These are phyloP conservation scores for Camelina neglecta DNA, from an alignment of 345 rosid species.

Conservation along the genomic window DNA sequence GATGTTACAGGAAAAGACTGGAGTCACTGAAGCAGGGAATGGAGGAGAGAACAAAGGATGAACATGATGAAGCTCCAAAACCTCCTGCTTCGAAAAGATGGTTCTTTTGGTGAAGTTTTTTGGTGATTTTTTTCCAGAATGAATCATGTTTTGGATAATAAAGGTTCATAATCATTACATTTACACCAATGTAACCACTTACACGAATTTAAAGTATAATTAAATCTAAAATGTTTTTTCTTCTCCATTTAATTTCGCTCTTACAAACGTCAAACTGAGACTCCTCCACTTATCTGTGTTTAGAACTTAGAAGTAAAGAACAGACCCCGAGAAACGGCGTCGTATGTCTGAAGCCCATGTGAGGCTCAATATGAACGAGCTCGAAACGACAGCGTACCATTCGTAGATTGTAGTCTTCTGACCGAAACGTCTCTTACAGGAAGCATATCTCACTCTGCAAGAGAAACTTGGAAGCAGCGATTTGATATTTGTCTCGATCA, in stretches of 20 bases:
- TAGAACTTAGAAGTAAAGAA: background rate
- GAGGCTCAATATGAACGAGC: background rate
- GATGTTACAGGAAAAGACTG: constrained; percentile 60
- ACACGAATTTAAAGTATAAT: background rate
- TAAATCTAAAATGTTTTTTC: background rate
- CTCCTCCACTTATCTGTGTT: background rate
- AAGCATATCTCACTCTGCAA: background rate
- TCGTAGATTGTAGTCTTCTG: background rate
- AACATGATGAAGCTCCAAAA: constrained; percentile 47
- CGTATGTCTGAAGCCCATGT: background rate
- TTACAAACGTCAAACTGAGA: background rate
- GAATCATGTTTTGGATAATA: constrained; percentile 14
- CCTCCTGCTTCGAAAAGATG: constrained; percentile 49
- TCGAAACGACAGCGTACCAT: background rate
- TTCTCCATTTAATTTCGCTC: background rate
- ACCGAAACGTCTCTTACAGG: constrained; percentile 2
- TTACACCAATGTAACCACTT: background rate
- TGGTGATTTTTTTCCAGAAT: constrained; percentile 49
- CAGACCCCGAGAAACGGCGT: background rate
- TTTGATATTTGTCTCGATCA: background rate
- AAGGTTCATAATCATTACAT: background rate
- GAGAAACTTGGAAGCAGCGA: background rate
- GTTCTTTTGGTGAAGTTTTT: constrained; percentile 72
- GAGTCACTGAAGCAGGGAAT: constrained; percentile 75
- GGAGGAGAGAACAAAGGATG: constrained; percentile 57